These are phyloP conservation scores for Leccinum boreale DNA, from an alignment of 768 basidiomycete species.

Conservation along the genomic window DNA sequence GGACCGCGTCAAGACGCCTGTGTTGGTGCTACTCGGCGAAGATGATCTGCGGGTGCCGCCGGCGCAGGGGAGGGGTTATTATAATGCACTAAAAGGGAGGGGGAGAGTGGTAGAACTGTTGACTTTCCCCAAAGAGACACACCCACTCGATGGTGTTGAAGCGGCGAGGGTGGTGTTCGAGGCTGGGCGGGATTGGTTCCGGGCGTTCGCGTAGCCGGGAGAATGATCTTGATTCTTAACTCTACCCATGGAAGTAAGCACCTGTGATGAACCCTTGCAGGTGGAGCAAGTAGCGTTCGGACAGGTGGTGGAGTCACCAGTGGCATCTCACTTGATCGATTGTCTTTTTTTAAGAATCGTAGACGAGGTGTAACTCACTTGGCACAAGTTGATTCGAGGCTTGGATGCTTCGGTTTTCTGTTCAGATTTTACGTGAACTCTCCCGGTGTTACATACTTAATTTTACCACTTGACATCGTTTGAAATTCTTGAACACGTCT, in stretches of 20 bases:
- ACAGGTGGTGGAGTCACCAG: no score
- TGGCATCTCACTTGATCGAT: no score
- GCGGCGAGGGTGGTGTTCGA: slow-evolving; percentile 51
- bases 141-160: slow-evolving; percentile 64
- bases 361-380: slow-evolving; percentile 20
- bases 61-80: slow-evolving; percentile 54
- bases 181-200: slow-evolving; percentile 51
- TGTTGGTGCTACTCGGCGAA: slow-evolving; percentile 59
- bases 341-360: no score
- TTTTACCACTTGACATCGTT: no score
- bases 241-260: not conserved
- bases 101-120: slow-evolving; percentile 52
- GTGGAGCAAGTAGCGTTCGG: no score
- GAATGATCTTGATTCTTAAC: not conserved
- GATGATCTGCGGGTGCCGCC: slow-evolving; percentile 62
- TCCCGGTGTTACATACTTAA: no score
- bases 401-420: no score
- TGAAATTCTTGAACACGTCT: no score
- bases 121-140: slow-evolving; percentile 57
- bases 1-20: slow-evolving; percentile 48
- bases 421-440: no score
- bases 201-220: slow-evolving; percentile 11
- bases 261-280: not conserved
- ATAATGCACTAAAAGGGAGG: slow-evolving; percentile 40
- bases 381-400: no score